Base-by-base conservation (phyloP, 495 filamentous ascomycete genomes). In the Talaromyces borbonicus region DNA sequence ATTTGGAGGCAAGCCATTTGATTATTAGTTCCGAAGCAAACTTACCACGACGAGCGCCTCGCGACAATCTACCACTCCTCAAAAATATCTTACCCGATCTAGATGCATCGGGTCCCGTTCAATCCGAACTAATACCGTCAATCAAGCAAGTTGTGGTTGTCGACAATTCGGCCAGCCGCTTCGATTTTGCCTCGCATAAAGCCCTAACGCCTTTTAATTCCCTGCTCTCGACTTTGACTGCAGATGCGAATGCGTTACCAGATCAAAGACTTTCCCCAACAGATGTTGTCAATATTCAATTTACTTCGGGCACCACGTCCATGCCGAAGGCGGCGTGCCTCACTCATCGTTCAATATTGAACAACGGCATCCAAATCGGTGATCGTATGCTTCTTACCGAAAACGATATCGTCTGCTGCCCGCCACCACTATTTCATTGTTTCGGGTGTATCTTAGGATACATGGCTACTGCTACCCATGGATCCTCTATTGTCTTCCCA, bases 241-340 rank as follows among this genome's bases (percentile, higher is more conserved):
- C 71, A 29, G 73, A 81, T 46, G 67, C 69, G 1, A 40, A 20
- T 5, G 29, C 57, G 14, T 59, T 71, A 20, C 59, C 60, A 18
- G 61, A 60, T 31, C 72, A 59, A 32, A 59, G 67, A 1, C 71
- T 96, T 14, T 64, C 69, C 9, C 68, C 77, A 0, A 56, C 79
- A 47, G 92, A 98, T 12, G 78, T 85, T 2, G 80, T 93, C 35
- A 96, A 96, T 58, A 95, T 98, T 52, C 92, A 98, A 57, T 98
- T 96, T 63, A 98, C 92, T 6, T 90, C 85, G 5, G 92, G 90
- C 22, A 98, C 90, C 5, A 98, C 90, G 0, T 81, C 81, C 0
- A 68, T 75, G 56, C 92, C 92, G 2, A 98, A 98, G 68, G 92
- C 92, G 0, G 88, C 90, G 1, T 94, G 87, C 64, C 74, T 98